A percentile compares a stretch with the other conserved stretches of the same genome.
Evolutionary conservation across 2,329 filamentous ascomycete genomes (phyloP).

Genomic region (Stromatinia cepivora): DNA sequence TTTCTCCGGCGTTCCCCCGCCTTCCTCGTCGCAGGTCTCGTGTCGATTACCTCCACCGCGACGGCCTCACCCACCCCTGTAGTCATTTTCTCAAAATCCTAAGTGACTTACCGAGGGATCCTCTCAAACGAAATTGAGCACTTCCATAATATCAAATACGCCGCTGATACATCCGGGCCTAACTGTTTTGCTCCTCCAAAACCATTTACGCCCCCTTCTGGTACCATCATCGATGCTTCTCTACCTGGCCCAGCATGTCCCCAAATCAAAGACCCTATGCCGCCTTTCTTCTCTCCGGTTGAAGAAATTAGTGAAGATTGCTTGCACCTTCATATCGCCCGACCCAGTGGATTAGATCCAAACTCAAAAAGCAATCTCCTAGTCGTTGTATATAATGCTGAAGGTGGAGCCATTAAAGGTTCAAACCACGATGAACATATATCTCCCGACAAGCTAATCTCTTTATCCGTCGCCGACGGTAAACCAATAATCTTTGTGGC

Average conservation of each 20-base stretch:
- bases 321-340: slow-evolving; percentile 16
- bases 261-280: slow-evolving; percentile 19
- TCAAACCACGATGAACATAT: slow-evolving; percentile 1
- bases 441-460: not conserved
- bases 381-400: slow-evolving; percentile 20
- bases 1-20: not conserved
- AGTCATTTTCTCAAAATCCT: not conserved
- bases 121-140: slow-evolving; percentile 11
- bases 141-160: slow-evolving; percentile 19
- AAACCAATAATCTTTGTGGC: slow-evolving; percentile 21
- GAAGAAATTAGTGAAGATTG: slow-evolving; percentile 22
- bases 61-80: not conserved
- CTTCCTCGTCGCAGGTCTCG: not conserved
- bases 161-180: slow-evolving; percentile 15
- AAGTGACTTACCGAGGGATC: not conserved
- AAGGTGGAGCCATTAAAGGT: slow-evolving; percentile 20
- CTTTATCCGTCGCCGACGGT: slow-evolving; percentile 7
- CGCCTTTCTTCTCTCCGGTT: slow-evolving; percentile 12
- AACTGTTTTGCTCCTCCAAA: slow-evolving; percentile 19
- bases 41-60: not conserved
- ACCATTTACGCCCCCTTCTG: not conserved
- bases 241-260: slow-evolving; percentile 16
- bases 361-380: slow-evolving; percentile 13
- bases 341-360: not conserved
- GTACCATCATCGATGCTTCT: slow-evolving; percentile 13